Base-by-base conservation (phyloP, 345 rosid species). In the Anastatica hierochuntica region DNA sequence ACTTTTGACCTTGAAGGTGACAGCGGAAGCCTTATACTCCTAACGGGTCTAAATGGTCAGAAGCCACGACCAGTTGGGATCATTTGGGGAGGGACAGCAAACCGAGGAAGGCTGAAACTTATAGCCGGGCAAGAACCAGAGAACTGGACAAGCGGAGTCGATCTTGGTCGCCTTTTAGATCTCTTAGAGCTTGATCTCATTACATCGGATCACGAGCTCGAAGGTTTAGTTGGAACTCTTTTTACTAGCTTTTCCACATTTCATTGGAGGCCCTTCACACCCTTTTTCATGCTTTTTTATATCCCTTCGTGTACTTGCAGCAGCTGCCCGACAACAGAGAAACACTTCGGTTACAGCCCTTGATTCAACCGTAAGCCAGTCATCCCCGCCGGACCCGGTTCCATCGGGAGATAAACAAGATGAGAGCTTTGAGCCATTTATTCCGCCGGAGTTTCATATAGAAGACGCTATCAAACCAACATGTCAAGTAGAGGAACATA, bases 11-110 rank as follows among this genome's bases (percentile, higher is more conserved):
- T 82, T 8, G 90, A 85, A 67, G 95, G 95, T 52, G 95, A 85
- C 60, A 82, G 95, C 12, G 90, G 95, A 60, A 82, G 95, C 64
- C 87, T 85, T 46, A 76, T 85, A 48, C 55, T 80, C 23, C 44
- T 85, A 66, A 78, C 70, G 4, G 68, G 76, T 36, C 71, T 71
- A 57, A 63, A 55, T 4, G 62, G 76, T n/a, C 86, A 72, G 58
- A 85, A 82, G 57, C 85, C 90, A 14, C 73, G 62, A 41, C 90
- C 95, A 3, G 79, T 82, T 35, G 90, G 95, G 62, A 85, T 82
- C 63, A 85, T 85, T 58, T 82, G 94, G 89, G 94, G 94, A 0
- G 89, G 89, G 8, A 85, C 89, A 17, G 95, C 95, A 4, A 85
- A 82, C 55, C 69, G 90, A 35, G 87, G 90, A 34, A 71, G 85